Evolutionary conservation across 202 grass and related monocot species (phyloP).

Genomic region (Brachypodium distachyon): DNA sequence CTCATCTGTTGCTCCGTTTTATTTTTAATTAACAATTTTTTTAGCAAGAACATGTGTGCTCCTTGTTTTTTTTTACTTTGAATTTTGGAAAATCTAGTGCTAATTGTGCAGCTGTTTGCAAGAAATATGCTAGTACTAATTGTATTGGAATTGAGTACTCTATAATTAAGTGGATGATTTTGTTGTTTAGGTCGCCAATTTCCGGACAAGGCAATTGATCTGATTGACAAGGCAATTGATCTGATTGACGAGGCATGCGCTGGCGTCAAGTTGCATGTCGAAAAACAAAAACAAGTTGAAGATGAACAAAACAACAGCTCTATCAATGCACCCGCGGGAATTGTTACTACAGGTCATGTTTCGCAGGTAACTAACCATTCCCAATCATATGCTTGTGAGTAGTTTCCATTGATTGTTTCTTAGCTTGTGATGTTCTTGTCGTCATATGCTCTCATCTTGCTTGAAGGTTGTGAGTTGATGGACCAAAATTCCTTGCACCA

Average conservation of each 20-base stretch:
- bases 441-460: background rate
- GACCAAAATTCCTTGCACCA: constrained; percentile 23
- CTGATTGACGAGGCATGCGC: constrained; percentile 56
- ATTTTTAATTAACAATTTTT: too few relatives aligned
- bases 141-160: too few relatives aligned
- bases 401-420: background rate
- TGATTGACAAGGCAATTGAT: constrained; percentile 96
- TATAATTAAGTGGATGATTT: too few relatives aligned
- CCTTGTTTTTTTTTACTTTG: too few relatives aligned
- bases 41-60: too few relatives aligned
- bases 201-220: constrained; percentile 91
- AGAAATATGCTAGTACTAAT: too few relatives aligned
- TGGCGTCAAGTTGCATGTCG: background rate
- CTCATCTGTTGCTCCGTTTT: too few relatives aligned
- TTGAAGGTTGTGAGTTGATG: constrained; percentile 39
- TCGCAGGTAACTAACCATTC: constrained; percentile 18
- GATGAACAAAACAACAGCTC: background rate
- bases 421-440: background rate
- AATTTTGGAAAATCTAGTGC: too few relatives aligned
- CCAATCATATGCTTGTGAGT: background rate
- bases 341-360: constrained; percentile 20
- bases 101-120: too few relatives aligned
- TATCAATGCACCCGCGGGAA: background rate
- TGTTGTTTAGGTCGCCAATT: background rate
- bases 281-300: background rate